Evolutionary conservation across 257 asterid species (phyloP).

Genomic region (Jacaranda mimosifolia): DNA sequence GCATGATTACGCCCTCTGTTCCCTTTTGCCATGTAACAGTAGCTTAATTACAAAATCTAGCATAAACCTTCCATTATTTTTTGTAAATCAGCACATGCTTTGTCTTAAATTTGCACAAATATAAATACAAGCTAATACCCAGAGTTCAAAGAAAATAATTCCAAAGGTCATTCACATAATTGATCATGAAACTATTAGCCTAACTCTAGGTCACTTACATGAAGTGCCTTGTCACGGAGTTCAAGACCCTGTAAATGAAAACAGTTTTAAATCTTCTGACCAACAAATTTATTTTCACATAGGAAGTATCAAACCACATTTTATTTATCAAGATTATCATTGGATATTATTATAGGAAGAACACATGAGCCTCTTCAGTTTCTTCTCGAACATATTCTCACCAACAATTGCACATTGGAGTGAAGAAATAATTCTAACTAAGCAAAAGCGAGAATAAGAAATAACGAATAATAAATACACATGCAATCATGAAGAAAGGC

Average conservation of each 20-base stretch:
- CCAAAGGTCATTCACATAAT: background rate
- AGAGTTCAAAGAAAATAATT: background rate
- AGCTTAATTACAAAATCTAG: background rate
- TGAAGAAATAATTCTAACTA: background rate
- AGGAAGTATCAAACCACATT: background rate
- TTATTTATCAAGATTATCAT: background rate
- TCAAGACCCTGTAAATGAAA: constrained; percentile 18
- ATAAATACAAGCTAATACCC: background rate
- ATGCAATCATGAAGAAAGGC: background rate
- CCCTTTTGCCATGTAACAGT: background rate
- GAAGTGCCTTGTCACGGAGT: constrained; percentile 26
- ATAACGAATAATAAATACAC: background rate
- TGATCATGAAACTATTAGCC: background rate
- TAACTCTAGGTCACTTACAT: constrained; percentile 3
- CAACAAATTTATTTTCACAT: background rate
- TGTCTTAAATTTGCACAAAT: background rate
- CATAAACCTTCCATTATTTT: background rate
- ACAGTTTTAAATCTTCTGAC: constrained; percentile 11
- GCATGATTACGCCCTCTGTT: background rate
- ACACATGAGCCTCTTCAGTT: background rate
- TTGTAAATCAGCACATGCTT: constrained; percentile 1
- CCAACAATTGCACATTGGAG: background rate
- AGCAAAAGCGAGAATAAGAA: background rate
- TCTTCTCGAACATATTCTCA: constrained; percentile 1
- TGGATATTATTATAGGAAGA: background rate